Base-by-base conservation (phyloP, 129 eudicot species). In the Rutidosis leptorrhynchoides region DNA sequence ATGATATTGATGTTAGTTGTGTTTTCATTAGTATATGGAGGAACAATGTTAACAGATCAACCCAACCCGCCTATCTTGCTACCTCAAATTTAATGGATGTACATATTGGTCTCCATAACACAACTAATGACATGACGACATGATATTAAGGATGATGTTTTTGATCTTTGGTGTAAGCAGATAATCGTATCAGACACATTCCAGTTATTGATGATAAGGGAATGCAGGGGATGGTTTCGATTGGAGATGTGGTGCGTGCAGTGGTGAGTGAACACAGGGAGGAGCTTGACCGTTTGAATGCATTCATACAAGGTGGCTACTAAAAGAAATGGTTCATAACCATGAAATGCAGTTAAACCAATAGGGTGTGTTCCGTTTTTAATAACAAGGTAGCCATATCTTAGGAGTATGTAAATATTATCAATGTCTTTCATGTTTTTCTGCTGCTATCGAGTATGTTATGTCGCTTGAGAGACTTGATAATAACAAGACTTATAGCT, bases 181-280 rank as follows among this genome's bases (percentile, higher is more conserved):
- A 94, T 73, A 94, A 94, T 58, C 92, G 99, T 28, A 94, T 94
- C 74, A 87, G 99, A 82, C 99, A 94, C 85, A 94, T 94, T 79
- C 99, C 99, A 9, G 99, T 94, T 74, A 83, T 94, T 5, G 77
- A 74, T 52, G 90, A 83, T 15, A 84, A 78, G 46, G 90, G 74
- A 24, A 94, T 94, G 99, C 66, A 82, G 54, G 99, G 99, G 15
- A 94, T 94, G 99, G 99, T 94, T 62, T 94, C 99, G 20, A 94
- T 94, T 35, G 99, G 99, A 73, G 99, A 94, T 32, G 99, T 94
- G 72, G 99, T 94, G 58, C 97, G 99, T 75, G 99, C 99, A 22
- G 99, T 94, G 66, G 99, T 94, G 75, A 83, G 80, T 30, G 97
- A 94, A 81, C 99, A 94, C 73, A 78, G 99, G 9, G 93, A 94